Conservation (phyloP, 2,329 filamentous ascomycete genomes). For the Beauveria brongniartii region DNA sequence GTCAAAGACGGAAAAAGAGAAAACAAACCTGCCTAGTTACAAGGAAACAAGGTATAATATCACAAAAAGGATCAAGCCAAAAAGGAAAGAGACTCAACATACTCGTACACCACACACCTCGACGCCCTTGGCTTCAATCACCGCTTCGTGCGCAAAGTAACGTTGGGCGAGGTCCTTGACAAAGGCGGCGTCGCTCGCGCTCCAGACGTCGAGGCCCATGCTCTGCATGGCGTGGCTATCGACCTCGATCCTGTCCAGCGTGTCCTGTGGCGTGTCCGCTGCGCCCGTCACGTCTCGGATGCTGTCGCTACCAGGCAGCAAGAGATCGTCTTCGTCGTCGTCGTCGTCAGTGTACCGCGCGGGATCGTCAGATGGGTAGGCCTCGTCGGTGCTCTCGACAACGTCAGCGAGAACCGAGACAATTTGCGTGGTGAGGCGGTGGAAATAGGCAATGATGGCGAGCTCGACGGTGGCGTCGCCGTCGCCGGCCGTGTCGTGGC, state of each 20-base stretch:
- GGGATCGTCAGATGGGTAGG: slow-evolving; percentile 24
- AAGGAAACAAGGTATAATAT: not conserved
- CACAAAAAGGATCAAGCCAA: not conserved
- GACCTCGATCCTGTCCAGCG: slow-evolving; percentile 38
- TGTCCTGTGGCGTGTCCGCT: not conserved
- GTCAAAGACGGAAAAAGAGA: too few relatives aligned
- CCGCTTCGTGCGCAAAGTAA: slow-evolving; percentile 59
- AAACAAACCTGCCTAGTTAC: not conserved
- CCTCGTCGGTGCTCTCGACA: slow-evolving; percentile 42
- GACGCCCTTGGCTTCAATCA: slow-evolving; percentile 59
- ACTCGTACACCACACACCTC: slow-evolving; percentile 68
- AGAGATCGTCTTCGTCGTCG: slow-evolving; percentile 25
- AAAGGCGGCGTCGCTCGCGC: slow-evolving; percentile 60
- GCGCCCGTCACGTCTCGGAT: slow-evolving; percentile 18
- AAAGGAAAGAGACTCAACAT: slow-evolving; percentile 35
- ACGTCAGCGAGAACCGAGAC: slow-evolving; percentile 55
- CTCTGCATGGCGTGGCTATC: slow-evolving; percentile 56
- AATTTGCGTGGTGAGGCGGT: slow-evolving; percentile 61
- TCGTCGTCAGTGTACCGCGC: slow-evolving; percentile 17
- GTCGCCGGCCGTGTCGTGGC: slow-evolving; percentile 23
- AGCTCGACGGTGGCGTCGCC: slow-evolving; percentile 50
- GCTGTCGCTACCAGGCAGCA: slow-evolving; percentile 19
- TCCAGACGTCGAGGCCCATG: slow-evolving; percentile 77
- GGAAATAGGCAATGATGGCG: slow-evolving; percentile 72
- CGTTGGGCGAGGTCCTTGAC: slow-evolving; percentile 51